phyloP scores from a whole-genome alignment of 169 alveolate species.

The Pseudocohnilembus persalinus region DNA sequence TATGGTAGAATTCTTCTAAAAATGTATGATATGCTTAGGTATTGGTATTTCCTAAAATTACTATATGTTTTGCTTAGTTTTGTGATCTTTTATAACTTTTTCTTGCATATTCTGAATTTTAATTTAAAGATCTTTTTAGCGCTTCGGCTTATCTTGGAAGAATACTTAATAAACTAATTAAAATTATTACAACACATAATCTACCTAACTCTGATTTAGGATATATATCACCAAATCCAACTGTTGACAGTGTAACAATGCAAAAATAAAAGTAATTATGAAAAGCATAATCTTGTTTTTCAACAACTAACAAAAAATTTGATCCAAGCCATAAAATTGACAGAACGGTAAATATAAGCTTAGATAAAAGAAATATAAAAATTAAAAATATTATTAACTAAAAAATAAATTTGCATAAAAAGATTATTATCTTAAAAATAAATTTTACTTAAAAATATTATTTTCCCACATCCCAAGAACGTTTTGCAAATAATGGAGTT shows the following conservation, averaged over 20 bases:
- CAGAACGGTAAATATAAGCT: conserved; percentile 49
- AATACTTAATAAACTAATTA: conserved; percentile 53
- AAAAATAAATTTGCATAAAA: conserved; percentile 26
- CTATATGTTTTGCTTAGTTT: conserved; percentile 58
- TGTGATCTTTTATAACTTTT: conserved; percentile 51
- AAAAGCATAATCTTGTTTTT: conserved; percentile 36
- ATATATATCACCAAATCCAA: conserved; percentile 82
- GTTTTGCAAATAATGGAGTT: conserved; percentile 49
- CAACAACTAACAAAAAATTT: conserved; percentile 33
- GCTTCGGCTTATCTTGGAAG: conserved; percentile 58
- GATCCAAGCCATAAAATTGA: conserved; percentile 53
- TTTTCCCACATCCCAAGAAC: conserved; percentile 41
- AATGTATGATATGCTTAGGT: conserved; percentile 72
- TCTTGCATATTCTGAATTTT: conserved; percentile 68
- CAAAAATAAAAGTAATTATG: conserved; percentile 72
- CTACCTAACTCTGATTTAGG: conserved; percentile 69
- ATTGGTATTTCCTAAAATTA: conserved; percentile 72
- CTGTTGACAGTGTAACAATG: conserved; percentile 68
- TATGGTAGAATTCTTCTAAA: conserved; percentile 76
- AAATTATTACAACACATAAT: conserved; percentile 44
- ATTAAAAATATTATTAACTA: conserved; percentile 24
- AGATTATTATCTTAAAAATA: conserved; percentile 26
- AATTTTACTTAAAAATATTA: conserved; percentile 36
- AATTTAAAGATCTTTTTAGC: conserved; percentile 53
- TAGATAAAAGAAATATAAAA: background rate